These are phyloP conservation scores for Psilocybe subaeruginosa DNA, from an alignment of 768 basidiomycete species.

Conservation along the genomic window DNA sequence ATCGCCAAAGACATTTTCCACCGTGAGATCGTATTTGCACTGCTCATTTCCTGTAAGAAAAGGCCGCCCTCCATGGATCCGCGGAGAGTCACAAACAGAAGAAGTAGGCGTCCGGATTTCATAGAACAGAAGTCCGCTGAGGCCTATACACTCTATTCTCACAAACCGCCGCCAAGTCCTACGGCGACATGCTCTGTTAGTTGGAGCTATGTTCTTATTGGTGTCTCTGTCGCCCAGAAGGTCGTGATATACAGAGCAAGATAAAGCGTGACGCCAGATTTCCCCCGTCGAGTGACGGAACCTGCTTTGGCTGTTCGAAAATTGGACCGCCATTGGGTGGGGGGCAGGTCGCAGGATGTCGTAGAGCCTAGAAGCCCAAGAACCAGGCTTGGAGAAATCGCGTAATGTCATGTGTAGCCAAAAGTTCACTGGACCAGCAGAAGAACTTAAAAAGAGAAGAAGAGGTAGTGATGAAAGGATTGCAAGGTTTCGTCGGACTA, in stretches of 20 bases:
- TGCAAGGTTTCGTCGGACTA: no score
- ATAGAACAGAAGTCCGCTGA: conserved; percentile 33
- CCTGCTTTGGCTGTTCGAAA: conserved; percentile 14
- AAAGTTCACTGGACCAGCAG: conserved; percentile 13
- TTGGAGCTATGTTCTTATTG: neutral
- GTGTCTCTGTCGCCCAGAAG: conserved; percentile 12
- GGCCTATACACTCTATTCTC: conserved; percentile 28
- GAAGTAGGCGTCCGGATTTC: conserved; percentile 17
- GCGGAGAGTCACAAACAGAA: neutral
- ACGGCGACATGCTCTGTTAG: neutral
- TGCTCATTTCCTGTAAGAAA: neutral
- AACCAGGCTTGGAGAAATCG: conserved; percentile 5
- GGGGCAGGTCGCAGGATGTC: conserved; percentile 20
- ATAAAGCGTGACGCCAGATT: conserved; percentile 27
- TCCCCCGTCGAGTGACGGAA: conserved; percentile 21
- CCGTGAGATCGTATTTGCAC: conserved; percentile 13
- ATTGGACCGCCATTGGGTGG: conserved; percentile 1
- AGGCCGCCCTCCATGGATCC: neutral
- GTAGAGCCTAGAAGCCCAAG: conserved; percentile 20
- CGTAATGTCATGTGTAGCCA: neutral
- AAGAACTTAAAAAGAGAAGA: neutral
- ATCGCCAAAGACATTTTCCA: conserved; percentile 31
- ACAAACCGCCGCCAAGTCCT: conserved; percentile 26
- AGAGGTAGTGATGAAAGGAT: neutral
- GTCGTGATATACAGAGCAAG: conserved; percentile 25